Evolutionary conservation across 768 basidiomycete genomes (phyloP).

Genomic region (Mycena sanguinolenta): DNA sequence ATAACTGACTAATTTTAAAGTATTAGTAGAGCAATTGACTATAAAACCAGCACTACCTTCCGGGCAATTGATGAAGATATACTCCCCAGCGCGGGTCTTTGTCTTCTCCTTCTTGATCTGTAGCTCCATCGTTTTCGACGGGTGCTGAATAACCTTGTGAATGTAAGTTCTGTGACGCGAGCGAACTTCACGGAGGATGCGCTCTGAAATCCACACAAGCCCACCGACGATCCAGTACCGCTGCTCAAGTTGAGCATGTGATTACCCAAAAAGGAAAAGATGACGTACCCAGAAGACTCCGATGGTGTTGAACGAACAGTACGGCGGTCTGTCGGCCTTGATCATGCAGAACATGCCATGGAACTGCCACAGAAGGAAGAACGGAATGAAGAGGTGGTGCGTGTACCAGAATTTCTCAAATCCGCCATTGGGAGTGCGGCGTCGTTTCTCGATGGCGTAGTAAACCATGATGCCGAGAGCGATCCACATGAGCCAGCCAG

Average conservation of each 20-base stretch:
- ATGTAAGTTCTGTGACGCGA: constrained; percentile 93
- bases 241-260: constrained; percentile 49
- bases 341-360: constrained; percentile 99
- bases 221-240: constrained; percentile 94
- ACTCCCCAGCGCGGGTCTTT: constrained; percentile 84
- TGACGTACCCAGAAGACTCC: constrained; percentile 94
- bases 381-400: constrained; percentile 90
- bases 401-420: constrained; percentile 95
- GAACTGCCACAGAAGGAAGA: constrained; percentile 95
- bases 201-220: constrained; percentile 87
- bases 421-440: constrained; percentile 63
- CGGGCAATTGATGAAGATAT: constrained; percentile 93
- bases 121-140: constrained; percentile 92
- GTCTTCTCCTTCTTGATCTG: constrained; percentile 49
- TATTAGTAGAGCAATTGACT: too few relatives aligned
- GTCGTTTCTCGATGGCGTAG: constrained; percentile 87
- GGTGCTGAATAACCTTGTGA: constrained; percentile 95
- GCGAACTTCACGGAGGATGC: constrained; percentile 91
- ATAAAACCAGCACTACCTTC: too few relatives aligned
- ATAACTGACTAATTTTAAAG: too few relatives aligned
- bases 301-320: constrained; percentile 85
- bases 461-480: constrained; percentile 85
- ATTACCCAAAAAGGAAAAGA: constrained; percentile 18
- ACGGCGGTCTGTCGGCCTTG: constrained; percentile 89
- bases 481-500: constrained; percentile 84